Base-by-base conservation (phyloP, 2,329 filamentous ascomycete genomes). In the Fusarium siculi region DNA sequence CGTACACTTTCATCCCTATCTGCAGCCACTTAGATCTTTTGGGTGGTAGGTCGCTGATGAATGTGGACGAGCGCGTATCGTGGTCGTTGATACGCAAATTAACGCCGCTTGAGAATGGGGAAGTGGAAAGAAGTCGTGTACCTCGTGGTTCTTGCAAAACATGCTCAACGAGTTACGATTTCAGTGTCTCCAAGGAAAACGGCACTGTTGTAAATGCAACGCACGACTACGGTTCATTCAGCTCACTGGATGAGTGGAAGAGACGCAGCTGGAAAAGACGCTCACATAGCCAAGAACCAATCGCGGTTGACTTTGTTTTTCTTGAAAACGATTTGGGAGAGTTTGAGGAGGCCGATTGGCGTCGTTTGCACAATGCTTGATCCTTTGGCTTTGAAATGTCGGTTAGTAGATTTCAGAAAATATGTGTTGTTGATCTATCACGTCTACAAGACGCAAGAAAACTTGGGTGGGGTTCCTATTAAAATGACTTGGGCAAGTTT, bases 321-420 rank as follows among this genome's bases (percentile, higher is more conserved):
- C 0, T 1, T 12, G 50, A 53, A n/a, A 28, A 16, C 34, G 18
- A 1, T 21, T 3, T 19, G 12, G 23, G 50, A 11, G 50, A 37
- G 19, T 37, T 53, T 37, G 34, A 37, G 15, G 23, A 21, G 34
- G 34, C 4, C 5, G 3, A 10, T 21, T 28, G 6, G 44, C 19
- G 44, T 21, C n/a, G 9, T 36, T 52, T 0, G 2, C 2, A 4
- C 4, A 9, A 12, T 4, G 0, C 23, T 3, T 7, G 2, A 19
- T 23, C 21, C 1, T 12, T 50, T 50, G 30, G 47, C 16, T 34
- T 50, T 14, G 2, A 23, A 50, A 14, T 10, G 18, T 23, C 9
- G 47, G n/a, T 16, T 28, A 14, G 7, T 9, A 16, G 34, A 12
- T 11, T 21, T 39, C 50, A n/a, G 9, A 21, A 28, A 21, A n/a